Percentiles rank a stretch among this genome's conserved stretches.
phyloP scores from a whole-genome alignment of 2,329 filamentous ascomycete genomes.

The Cryphonectria nitschkei region DNA sequence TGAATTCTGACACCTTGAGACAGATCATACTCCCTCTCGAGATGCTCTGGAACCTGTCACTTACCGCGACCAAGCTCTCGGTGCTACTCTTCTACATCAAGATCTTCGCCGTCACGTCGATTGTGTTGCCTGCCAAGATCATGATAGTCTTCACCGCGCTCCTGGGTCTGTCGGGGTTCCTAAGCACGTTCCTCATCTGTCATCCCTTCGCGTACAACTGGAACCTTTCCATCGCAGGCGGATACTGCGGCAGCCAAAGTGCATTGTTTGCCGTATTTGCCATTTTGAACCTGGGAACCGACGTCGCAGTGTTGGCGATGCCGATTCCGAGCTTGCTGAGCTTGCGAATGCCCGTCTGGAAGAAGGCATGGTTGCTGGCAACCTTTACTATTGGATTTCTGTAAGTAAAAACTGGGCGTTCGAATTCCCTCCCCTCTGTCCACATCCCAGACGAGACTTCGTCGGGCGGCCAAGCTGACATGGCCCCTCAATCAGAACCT shows the following conservation, averaged over 20 bases:
- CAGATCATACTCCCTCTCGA: constrained; percentile 33
- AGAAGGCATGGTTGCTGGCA: constrained; percentile 37
- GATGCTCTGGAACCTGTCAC: constrained; percentile 38
- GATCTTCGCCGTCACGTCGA: constrained; percentile 35
- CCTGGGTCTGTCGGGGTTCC: constrained; percentile 36
- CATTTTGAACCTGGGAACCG: constrained; percentile 10
- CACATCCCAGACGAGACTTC: background rate
- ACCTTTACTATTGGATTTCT: constrained; percentile 41
- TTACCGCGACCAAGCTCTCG: constrained; percentile 37
- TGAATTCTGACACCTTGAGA: constrained; percentile 3
- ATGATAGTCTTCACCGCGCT: constrained; percentile 33
- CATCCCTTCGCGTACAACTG: constrained; percentile 42
- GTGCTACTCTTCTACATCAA: constrained; percentile 37
- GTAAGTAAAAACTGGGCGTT: constrained; percentile 31
- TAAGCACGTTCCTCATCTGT: constrained; percentile 41
- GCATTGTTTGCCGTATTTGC: constrained; percentile 15
- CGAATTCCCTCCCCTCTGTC: too few relatives aligned
- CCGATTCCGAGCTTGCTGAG: constrained; percentile 32
- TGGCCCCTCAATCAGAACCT: constrained; percentile 34
- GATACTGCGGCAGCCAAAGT: constrained; percentile 38
- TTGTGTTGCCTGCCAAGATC: constrained; percentile 33
- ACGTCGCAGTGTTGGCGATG: constrained; percentile 10
- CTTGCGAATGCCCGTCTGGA: constrained; percentile 37
- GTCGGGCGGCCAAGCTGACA: background rate
- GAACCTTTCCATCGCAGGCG: constrained; percentile 38